Evolutionary conservation across 768 basidiomycete genomes (phyloP).

Genomic region (Macrolepiota albuminosa): DNA sequence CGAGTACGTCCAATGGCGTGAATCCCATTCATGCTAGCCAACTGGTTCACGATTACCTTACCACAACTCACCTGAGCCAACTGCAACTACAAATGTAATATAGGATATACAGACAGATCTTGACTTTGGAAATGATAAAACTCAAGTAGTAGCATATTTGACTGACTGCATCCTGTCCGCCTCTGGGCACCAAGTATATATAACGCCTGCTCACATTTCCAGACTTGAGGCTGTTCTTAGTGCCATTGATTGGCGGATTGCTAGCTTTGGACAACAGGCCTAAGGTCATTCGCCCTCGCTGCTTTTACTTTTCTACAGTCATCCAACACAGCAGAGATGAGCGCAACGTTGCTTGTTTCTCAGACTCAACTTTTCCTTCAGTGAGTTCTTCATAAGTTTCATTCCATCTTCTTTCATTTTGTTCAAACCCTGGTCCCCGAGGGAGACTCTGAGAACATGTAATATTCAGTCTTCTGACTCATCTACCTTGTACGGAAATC

Average conservation of each 20-base stretch:
- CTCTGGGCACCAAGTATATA: background rate
- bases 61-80: background rate
- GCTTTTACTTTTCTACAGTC: too few species aligned
- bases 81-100: constrained; percentile 8
- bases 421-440: too few species aligned
- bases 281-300: too few species aligned
- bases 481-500: background rate
- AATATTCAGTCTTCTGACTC: background rate
- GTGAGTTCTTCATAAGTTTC: too few species aligned
- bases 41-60: background rate
- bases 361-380: too few species aligned
- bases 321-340: too few species aligned
- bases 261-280: too few species aligned
- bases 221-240: background rate
- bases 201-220: background rate
- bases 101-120: constrained; percentile 5
- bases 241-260: background rate
- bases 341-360: too few species aligned
- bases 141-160: background rate
- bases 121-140: background rate
- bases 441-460: too few species aligned
- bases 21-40: constrained; percentile 12
- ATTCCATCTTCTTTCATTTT: too few species aligned
- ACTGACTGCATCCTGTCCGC: too few species aligned
- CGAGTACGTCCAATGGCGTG: constrained; percentile 75